phyloP scores from a whole-genome alignment of 768 basidiomycete genomes.

The Tricholoma matsutake region DNA sequence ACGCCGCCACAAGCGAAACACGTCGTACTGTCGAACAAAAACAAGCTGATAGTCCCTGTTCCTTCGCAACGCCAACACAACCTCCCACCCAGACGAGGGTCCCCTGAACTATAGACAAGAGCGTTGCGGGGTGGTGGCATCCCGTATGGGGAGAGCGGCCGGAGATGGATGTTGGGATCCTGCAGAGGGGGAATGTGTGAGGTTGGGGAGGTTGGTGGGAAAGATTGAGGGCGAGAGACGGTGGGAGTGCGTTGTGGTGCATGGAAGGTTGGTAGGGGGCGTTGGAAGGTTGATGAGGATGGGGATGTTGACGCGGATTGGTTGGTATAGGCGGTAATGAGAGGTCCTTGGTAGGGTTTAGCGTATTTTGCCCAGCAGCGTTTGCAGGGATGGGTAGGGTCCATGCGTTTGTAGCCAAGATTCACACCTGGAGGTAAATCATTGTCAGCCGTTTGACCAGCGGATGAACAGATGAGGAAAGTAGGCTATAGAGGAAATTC shows the following conservation, averaged over 20 bases:
- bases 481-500: too few relatives aligned
- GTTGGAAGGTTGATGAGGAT: slow-evolving; percentile 31
- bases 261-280: slow-evolving; percentile 31
- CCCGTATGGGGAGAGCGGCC: slow-evolving; percentile 2
- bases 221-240: too few relatives aligned
- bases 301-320: slow-evolving; percentile 1
- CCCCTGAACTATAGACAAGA: slow-evolving; percentile 57
- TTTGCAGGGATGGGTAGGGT: slow-evolving; percentile 47
- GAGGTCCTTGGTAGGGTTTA: slow-evolving; percentile 56
- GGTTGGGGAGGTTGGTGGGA: too few relatives aligned
- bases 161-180: not conserved
- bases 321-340: slow-evolving; percentile 46
- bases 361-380: slow-evolving; percentile 74
- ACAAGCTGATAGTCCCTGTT: slow-evolving; percentile 44
- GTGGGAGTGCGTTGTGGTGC: slow-evolving; percentile 13
- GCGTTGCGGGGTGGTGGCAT: slow-evolving; percentile 36
- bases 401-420: slow-evolving; percentile 2
- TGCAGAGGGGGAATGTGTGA: too few relatives aligned
- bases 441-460: not conserved
- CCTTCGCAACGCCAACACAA: slow-evolving; percentile 68
- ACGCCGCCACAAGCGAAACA: slow-evolving; percentile 64
- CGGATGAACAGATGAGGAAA: too few relatives aligned
- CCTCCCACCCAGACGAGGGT: slow-evolving; percentile 65
- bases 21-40: slow-evolving; percentile 50
- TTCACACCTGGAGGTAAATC: slow-evolving; percentile 1